These are phyloP conservation scores for Capsicum baccatum DNA, from an alignment of 257 asterid genomes.

Conservation along the genomic window DNA sequence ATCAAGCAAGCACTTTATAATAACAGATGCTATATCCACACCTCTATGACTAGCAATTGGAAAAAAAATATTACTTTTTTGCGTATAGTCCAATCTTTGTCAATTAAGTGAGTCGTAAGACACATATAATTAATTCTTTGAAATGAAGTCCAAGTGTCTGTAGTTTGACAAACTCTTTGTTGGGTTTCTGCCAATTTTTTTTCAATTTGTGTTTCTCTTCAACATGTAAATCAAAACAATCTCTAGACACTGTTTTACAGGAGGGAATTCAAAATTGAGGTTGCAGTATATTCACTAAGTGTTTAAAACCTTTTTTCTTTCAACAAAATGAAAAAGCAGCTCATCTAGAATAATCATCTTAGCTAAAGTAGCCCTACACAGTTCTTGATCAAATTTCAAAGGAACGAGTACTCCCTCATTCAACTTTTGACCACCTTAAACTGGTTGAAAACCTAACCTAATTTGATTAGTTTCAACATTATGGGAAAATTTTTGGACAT, in stretches of 20 bases:
- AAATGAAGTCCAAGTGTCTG: constrained; percentile 6
- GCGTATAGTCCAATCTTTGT: neutral
- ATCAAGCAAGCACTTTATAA: too few species aligned
- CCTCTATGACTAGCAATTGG: too few species aligned
- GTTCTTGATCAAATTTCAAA: constrained; percentile 21
- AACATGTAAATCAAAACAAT: too few species aligned
- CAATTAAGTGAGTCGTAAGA: constrained; percentile 12
- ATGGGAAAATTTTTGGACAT: neutral
- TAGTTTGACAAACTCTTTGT: neutral
- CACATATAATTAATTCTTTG: constrained; percentile 18
- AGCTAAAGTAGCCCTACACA: neutral
- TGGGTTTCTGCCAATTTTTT: neutral
- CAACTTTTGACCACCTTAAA: neutral
- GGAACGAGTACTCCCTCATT: neutral
- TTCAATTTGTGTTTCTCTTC: neutral
- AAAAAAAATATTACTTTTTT: too few species aligned
- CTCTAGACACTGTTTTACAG: too few species aligned
- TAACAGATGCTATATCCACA: too few species aligned
- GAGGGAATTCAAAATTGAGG: too few species aligned
- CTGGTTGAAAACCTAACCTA: neutral
- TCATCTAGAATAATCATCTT: neutral
- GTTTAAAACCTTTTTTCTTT: neutral
- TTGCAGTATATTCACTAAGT: neutral
- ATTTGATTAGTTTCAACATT: neutral
- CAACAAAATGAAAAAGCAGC: neutral